These are phyloP conservation scores for Trypanosoma rangeli DNA, from an alignment of 208 protist species.

Conservation along the genomic window DNA sequence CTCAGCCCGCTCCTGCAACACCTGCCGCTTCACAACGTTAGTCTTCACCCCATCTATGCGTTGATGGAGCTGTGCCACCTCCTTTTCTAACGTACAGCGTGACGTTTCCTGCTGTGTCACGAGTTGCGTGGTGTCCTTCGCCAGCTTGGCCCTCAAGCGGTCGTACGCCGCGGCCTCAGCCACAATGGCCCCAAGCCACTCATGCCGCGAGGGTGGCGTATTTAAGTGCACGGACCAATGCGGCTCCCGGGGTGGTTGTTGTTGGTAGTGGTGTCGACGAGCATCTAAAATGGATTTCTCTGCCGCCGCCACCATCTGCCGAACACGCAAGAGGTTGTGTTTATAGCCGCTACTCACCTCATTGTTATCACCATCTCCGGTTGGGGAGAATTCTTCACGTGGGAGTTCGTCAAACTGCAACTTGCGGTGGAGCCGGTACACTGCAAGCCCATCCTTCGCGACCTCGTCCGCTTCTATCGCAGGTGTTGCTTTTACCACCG, in stretches of 20 bases:
- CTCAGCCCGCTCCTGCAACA: constrained; percentile 11
- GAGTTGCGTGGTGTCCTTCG: constrained; percentile 12
- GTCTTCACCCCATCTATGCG: constrained; percentile 18
- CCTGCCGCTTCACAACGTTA: constrained; percentile 10
- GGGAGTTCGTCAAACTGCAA: constrained; percentile 22
- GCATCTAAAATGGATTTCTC: constrained; percentile 9
- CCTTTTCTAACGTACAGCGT: constrained; percentile 17
- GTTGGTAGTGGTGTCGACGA: constrained; percentile 2
- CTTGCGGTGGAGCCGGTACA: constrained; percentile 6
- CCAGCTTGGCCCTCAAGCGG: constrained; percentile 13
- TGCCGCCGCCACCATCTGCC: constrained; percentile 25
- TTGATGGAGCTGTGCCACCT: constrained; percentile 25
- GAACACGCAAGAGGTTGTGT: constrained; percentile 21
- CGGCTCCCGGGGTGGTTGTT: background rate
- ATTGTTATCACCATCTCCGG: constrained; percentile 8
- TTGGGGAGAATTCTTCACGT: constrained; percentile 4
- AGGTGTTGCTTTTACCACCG: background rate
- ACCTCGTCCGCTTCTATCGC: background rate
- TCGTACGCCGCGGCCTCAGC: constrained; percentile 27
- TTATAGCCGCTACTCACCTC: constrained; percentile 1
- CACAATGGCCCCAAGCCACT: constrained; percentile 18
- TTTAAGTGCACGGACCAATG: constrained; percentile 25
- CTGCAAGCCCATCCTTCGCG: background rate
- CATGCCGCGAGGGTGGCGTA: constrained; percentile 10
- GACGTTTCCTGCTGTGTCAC: constrained; percentile 14